Percentiles rank a stretch among this genome's conserved stretches.
These are phyloP conservation scores for Metarhizium anisopliae DNA, from an alignment of 2,329 filamentous ascomycete species.

Conservation along the genomic window DNA sequence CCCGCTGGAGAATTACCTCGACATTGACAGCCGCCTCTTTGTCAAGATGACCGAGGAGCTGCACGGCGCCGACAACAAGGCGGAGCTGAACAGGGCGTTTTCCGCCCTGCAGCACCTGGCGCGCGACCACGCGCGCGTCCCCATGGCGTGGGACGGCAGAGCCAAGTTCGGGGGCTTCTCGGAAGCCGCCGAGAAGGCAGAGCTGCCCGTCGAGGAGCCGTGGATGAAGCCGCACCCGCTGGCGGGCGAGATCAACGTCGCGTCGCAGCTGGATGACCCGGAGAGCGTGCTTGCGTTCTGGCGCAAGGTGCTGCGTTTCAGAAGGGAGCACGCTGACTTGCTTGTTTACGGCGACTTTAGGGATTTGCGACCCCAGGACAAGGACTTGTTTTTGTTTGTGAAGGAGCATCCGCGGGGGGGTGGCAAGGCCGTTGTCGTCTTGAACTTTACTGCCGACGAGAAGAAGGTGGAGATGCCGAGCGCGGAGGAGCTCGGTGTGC, in stretches of 20 bases:
- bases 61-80: constrained; percentile 17
- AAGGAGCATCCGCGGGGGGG: constrained; percentile 18
- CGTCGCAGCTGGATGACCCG: constrained; percentile 36
- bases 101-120: constrained; percentile 23
- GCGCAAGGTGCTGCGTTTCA: constrained; percentile 20
- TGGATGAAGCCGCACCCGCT: constrained; percentile 26
- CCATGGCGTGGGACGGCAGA: constrained; percentile 52
- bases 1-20: constrained; percentile 46
- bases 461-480: constrained; percentile 16
- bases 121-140: constrained; percentile 57
- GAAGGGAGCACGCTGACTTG: constrained; percentile 22
- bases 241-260: constrained; percentile 41
- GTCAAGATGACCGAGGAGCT: constrained; percentile 21
- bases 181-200: constrained; percentile 23
- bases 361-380: constrained; percentile 14
- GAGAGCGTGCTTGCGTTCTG: constrained; percentile 26
- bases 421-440: constrained; percentile 17
- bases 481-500: constrained; percentile 14
- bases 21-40: constrained; percentile 39
- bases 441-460: constrained; percentile 23
- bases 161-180: constrained; percentile 25
- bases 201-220: constrained; percentile 17
- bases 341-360: constrained; percentile 26
- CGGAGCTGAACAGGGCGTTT: constrained; percentile 26
- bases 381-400: constrained; percentile 18